Evolutionary conservation across 164 flowering plant species (phyloP), one percentile per base, ranked within the genome.

Genomic region (Magnolia officinalis): DNA sequence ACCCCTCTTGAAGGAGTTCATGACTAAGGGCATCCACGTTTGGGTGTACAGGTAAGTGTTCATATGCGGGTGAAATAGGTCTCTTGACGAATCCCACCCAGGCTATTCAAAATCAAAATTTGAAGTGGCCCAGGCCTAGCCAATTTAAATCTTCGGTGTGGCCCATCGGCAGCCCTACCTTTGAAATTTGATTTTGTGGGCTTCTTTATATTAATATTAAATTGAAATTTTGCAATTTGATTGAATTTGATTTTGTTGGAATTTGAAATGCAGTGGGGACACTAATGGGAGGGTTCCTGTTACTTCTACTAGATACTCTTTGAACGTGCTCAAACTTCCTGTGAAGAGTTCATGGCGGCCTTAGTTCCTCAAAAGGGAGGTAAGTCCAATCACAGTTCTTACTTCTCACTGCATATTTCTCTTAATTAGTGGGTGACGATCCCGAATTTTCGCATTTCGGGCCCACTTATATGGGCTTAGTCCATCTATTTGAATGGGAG

Each of bases 261-360:
- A 68, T 68, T 68, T 49, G 58, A 49, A 49, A 23, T 84, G 86
- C 89, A 92, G 98, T 78, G 98, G 98, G 1, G 98, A 93, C 65
- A 83, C 73, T 3, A 95, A 94, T 83, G 95, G 87, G 45, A 86
- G 89, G 50, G 83, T 92, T 19, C 97, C 97, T 6, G 89, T 94
- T 5, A 92, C 98, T 68, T 86, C 92, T 29, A 90, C 98, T 0
- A 78, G 86, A 72, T 81, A 86, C 49, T 90, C 98, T 0, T 70
- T 91, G 24, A 79, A 82, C 1, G 49, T 50, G 72, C 85, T 94
- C 84, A 86, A 86, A 13, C 92, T 92, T 70, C 63, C 86, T 0
- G 69, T 83, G 1, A 82, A 80, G 70, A 84, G 80, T 70, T 0
- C 70, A 21, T 92, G 94, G 91, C 78, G 82, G 65, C 88, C 95